phyloP scores from a whole-genome alignment of 2,329 filamentous ascomycete species.

The Chaetomiaceae sp. region DNA sequence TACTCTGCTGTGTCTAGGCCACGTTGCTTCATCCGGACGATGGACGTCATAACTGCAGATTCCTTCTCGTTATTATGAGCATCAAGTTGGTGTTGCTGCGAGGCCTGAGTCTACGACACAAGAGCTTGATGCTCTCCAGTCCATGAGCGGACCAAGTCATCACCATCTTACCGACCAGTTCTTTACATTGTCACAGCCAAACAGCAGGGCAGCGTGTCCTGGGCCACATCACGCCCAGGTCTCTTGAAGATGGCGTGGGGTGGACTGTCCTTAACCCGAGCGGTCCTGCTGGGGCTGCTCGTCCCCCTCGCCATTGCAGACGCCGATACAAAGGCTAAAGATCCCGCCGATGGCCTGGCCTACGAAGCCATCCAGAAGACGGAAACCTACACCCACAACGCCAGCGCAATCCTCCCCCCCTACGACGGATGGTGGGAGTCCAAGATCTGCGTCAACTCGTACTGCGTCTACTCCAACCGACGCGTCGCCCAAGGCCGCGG shows the following conservation, averaged over 20 bases:
- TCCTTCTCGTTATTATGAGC: not conserved
- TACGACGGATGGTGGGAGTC: conserved; percentile 26
- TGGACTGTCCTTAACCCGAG: conserved; percentile 13
- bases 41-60: not conserved
- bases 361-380: conserved; percentile 23
- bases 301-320: conserved; percentile 7
- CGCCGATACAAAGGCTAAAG: conserved; percentile 2
- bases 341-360: conserved; percentile 18
- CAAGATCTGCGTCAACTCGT: conserved; percentile 24
- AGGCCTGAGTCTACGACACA: no score
- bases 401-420: conserved; percentile 15
- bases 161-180: no score
- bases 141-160: no score
- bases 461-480: conserved; percentile 28
- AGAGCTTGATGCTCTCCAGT: not conserved
- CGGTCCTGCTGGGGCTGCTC: conserved; percentile 18
- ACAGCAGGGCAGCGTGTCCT: no score
- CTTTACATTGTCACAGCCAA: no score
- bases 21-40: conserved; percentile 21
- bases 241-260: conserved; percentile 16
- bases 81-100: no score
- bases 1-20: conserved; percentile 15
- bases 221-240: not conserved
- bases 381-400: conserved; percentile 22
- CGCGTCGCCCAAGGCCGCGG: conserved; percentile 23